These are phyloP conservation scores for Kazachstania bromeliacearum DNA, from an alignment of 805 yeast species.

Conservation along the genomic window DNA sequence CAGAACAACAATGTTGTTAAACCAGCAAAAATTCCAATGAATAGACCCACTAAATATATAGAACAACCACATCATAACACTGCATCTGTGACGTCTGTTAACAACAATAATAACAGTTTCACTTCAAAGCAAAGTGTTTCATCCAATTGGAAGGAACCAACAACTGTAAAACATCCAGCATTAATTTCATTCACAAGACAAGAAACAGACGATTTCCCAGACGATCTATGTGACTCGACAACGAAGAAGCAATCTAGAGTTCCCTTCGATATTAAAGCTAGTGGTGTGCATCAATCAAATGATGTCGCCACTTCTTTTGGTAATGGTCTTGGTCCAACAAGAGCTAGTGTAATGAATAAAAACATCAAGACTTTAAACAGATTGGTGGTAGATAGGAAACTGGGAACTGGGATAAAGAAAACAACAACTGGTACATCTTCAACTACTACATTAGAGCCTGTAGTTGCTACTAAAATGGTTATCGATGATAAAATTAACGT, in stretches of 20 bases:
- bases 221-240: slow-evolving; percentile 18
- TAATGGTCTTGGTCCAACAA: slow-evolving; percentile 29
- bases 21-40: neutral
- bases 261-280: slow-evolving; percentile 29
- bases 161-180: slow-evolving; percentile 8
- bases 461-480: too few relatives aligned
- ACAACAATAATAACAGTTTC: slow-evolving; percentile 41
- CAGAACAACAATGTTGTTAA: neutral
- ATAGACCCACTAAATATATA: too few relatives aligned
- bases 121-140: slow-evolving; percentile 45
- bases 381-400: slow-evolving; percentile 25
- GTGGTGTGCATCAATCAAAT: slow-evolving; percentile 31
- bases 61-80: neutral
- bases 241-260: slow-evolving; percentile 19
- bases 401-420: slow-evolving; percentile 14
- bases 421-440: neutral
- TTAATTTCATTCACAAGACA: slow-evolving; percentile 15
- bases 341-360: slow-evolving; percentile 27
- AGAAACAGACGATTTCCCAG: slow-evolving; percentile 27
- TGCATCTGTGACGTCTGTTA: neutral
- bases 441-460: too few relatives aligned
- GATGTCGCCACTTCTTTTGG: slow-evolving; percentile 29
- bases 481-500: neutral
- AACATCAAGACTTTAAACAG: slow-evolving; percentile 23
- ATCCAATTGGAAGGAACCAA: slow-evolving; percentile 31